These are phyloP conservation scores for Ceratocystiopsis minuta DNA, from an alignment of 2,329 filamentous ascomycete genomes.

Conservation along the genomic window DNA sequence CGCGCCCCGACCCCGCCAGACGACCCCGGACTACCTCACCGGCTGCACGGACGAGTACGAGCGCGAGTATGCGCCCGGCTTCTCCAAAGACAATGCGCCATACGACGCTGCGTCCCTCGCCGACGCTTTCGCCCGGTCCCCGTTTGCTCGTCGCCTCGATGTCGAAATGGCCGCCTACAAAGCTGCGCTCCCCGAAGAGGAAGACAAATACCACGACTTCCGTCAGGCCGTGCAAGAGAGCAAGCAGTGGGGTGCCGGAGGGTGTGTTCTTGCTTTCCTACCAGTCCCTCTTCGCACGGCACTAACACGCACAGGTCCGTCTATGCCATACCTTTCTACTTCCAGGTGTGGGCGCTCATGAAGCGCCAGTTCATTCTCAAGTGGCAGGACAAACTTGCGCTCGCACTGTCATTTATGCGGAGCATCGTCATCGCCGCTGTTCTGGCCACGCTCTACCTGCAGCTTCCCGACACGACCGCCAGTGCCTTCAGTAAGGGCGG, in stretches of 20 bases:
- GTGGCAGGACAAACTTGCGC: conserved; percentile 67
- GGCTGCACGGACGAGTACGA: conserved; percentile 75
- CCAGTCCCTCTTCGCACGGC: too few species aligned
- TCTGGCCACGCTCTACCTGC: conserved; percentile 60
- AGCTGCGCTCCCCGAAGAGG: conserved; percentile 41
- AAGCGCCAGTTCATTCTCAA: conserved; percentile 74
- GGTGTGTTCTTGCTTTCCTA: too few species aligned
- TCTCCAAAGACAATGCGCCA: conserved; percentile 47
- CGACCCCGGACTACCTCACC: conserved; percentile 65
- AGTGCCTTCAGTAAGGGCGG: conserved; percentile 70
- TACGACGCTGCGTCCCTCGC: conserved; percentile 48
- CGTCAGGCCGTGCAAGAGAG: conserved; percentile 55
- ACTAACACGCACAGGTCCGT: conserved; percentile 39
- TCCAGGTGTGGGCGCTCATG: conserved; percentile 70
- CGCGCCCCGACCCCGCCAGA: conserved; percentile 55
- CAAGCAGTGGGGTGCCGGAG: conserved; percentile 50
- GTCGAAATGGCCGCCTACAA: conserved; percentile 55
- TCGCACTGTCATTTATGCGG: conserved; percentile 51
- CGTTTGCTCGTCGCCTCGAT: conserved; percentile 35
- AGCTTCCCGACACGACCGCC: conserved; percentile 45
- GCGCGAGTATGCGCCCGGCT: conserved; percentile 53
- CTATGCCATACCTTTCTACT: conserved; percentile 67
- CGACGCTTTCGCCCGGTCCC: conserved; percentile 51
- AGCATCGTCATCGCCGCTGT: conserved; percentile 59
- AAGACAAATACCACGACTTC: conserved; percentile 58